A percentile compares a stretch with the other conserved stretches of the same genome.
phyloP scores from a whole-genome alignment of 495 filamentous ascomycete genomes.

The Aspergillus ellipticus region DNA sequence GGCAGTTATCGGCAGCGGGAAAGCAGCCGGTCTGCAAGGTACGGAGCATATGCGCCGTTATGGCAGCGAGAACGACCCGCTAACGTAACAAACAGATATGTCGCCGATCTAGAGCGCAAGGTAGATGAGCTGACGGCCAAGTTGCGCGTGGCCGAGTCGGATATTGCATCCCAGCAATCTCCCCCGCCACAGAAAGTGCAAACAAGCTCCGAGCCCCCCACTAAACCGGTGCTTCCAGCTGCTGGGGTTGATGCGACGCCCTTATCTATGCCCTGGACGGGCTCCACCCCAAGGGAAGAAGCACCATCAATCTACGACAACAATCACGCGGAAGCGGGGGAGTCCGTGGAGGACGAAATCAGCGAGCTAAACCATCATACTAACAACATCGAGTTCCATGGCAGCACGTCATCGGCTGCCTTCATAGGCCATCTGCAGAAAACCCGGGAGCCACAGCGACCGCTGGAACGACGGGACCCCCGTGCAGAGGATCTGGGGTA shows the following conservation, averaged over 20 bases:
- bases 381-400: slow-evolving; percentile 39
- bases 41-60: background rate
- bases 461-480: slow-evolving; percentile 14
- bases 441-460: slow-evolving; percentile 21
- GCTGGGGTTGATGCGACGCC: slow-evolving; percentile 24
- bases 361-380: slow-evolving; percentile 39
- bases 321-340: slow-evolving; percentile 23
- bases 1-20: slow-evolving; percentile 37
- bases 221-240: slow-evolving; percentile 1
- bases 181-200: slow-evolving; percentile 9
- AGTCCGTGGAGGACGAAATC: slow-evolving; percentile 31
- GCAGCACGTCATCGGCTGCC: slow-evolving; percentile 37
- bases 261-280: slow-evolving; percentile 25
- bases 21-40: slow-evolving; percentile 34
- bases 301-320: slow-evolving; percentile 11
- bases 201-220: background rate
- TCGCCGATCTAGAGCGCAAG: slow-evolving; percentile 35
- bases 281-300: slow-evolving; percentile 24
- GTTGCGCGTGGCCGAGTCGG: slow-evolving; percentile 25
- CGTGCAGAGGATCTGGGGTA: slow-evolving; percentile 11
- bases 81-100: slow-evolving; percentile 22
- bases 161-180: slow-evolving; percentile 11
- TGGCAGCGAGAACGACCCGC: no score
- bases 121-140: slow-evolving; percentile 33
- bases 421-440: slow-evolving; percentile 34